Base-by-base conservation (phyloP, 2,329 filamentous ascomycete genomes). In the Diaporthe citri region DNA sequence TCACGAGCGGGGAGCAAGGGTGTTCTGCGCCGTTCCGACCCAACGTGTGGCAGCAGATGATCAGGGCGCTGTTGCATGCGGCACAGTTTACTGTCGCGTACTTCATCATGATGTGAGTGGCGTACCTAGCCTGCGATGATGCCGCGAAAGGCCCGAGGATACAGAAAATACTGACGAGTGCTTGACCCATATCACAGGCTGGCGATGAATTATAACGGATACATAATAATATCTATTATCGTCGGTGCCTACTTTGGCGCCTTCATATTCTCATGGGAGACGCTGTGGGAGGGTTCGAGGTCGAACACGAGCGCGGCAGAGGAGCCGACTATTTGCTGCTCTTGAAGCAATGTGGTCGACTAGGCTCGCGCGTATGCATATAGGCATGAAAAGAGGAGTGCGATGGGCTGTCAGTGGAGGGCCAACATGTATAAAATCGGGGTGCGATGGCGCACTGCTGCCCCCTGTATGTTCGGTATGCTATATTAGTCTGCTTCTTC, bases 141-240 rank as follows among this genome's bases (percentile, higher is more conserved):
- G 13, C 62, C 13, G 36, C 10, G 31, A 20, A 10, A 34, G 12
- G 20, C 43, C 62, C 41, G 17, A 10, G 25, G 64, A 28, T 15
- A 13, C 22, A 1, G 17, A 15, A 34, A 22, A 67, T 46, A 34
- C 39, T 71, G 52, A 71, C 52, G 5, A 34, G 12, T 25, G n/a
- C 41, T 25, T 41, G 31, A 60, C 73, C 28, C 75, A 41, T 10
- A 25, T 15, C 13, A 3, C 73, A 84, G 80, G 77, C 83, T 85
- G n/a, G 88, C 88, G 77, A 90, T 90, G 88, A 90, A 91, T 81
- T 91, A 88, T 84, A 91, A 91, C 78, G 90, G 92, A 13, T 97
- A 95, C 83, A 88, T 97, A 77, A 94, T 97, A 82, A 92, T 96
- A 75, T 94, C 91, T 78, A 95, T 97, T 82, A 90, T 96, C 77